Percentiles rank a stretch among this genome's conserved stretches.
These are phyloP conservation scores for Picochlorum sp. DNA, from an alignment of 139 green algal genomes.

Conservation along the genomic window DNA sequence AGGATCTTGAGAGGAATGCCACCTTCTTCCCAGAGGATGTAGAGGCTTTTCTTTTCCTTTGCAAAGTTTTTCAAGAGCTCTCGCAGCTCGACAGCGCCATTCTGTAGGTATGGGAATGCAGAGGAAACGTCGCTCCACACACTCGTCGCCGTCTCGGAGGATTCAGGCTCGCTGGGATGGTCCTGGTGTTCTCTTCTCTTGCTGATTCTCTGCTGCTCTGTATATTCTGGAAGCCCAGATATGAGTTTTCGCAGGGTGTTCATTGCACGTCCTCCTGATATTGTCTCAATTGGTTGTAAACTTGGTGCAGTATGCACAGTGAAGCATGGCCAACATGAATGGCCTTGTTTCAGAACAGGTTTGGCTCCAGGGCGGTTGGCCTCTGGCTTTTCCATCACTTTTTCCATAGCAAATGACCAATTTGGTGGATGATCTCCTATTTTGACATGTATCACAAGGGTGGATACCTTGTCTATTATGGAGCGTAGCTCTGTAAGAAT, in stretches of 20 bases:
- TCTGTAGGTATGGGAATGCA: no score
- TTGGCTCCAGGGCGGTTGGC: conserved; percentile 15
- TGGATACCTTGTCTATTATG: conserved; percentile 13
- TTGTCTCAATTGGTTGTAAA: conserved; percentile 27
- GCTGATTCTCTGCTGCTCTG: no score
- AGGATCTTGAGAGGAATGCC: neutral
- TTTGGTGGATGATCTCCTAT: conserved; percentile 41
- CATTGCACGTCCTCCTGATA: conserved; percentile 15
- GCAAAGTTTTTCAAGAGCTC: neutral
- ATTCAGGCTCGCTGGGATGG: no score
- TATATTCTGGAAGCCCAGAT: neutral
- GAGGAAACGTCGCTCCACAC: no score
- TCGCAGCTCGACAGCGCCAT: no score
- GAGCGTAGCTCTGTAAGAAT: conserved; percentile 15
- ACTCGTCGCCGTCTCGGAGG: no score
- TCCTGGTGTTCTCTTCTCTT: no score
- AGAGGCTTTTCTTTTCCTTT: neutral
- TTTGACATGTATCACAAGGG: conserved; percentile 23
- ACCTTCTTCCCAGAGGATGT: no score
- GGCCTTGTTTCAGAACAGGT: conserved; percentile 34
- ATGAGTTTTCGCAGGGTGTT: conserved; percentile 8
- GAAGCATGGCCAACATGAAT: conserved; percentile 43
- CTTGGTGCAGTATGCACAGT: conserved; percentile 46
- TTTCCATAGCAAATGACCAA: conserved; percentile 27
- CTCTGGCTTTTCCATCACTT: conserved; percentile 28